phyloP scores from a whole-genome alignment of 2,329 filamentous ascomycete species.

The Curvularia spicifera region DNA sequence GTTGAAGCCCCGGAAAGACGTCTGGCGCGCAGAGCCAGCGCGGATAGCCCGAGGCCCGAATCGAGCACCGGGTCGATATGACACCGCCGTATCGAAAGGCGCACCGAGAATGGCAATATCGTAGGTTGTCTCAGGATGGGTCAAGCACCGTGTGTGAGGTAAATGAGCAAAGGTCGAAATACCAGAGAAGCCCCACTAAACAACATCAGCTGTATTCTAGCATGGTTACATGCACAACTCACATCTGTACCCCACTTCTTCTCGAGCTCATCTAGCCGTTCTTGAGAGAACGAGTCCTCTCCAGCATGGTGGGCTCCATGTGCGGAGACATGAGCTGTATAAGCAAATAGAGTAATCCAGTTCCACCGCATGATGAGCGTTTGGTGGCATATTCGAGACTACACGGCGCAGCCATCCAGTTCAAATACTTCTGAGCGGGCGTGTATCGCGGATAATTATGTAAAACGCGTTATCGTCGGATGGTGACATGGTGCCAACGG shows the following conservation, averaged over 20 bases:
- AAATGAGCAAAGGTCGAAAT: constrained; percentile 65
- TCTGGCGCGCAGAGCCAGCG: constrained; percentile 81
- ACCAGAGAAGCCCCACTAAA: constrained; percentile 70
- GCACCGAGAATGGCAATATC: constrained; percentile 59
- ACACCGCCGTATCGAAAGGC: constrained; percentile 59
- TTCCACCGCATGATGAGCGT: constrained; percentile 28
- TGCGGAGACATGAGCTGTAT: constrained; percentile 29
- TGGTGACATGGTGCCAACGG: constrained; percentile 24
- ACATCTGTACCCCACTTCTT: constrained; percentile 54
- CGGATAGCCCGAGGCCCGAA: constrained; percentile 90
- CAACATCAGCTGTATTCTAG: constrained; percentile 14
- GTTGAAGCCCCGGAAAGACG: constrained; percentile 81
- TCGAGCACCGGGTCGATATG: constrained; percentile 59
- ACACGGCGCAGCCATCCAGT: neutral
- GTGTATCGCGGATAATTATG: constrained; percentile 36
- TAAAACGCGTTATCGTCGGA: constrained; percentile 37
- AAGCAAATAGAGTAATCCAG: constrained; percentile 19
- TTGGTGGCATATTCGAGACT: neutral
- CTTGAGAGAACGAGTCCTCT: constrained; percentile 32
- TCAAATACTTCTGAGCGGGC: constrained; percentile 14
- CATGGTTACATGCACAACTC: neutral
- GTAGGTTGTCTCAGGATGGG: constrained; percentile 52
- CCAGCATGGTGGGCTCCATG: constrained; percentile 41
- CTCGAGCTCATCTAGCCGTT: constrained; percentile 43
- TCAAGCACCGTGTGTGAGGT: constrained; percentile 56